Base-by-base conservation (phyloP, 371 early-diverging fungal species). In the Mortierella sp. region DNA sequence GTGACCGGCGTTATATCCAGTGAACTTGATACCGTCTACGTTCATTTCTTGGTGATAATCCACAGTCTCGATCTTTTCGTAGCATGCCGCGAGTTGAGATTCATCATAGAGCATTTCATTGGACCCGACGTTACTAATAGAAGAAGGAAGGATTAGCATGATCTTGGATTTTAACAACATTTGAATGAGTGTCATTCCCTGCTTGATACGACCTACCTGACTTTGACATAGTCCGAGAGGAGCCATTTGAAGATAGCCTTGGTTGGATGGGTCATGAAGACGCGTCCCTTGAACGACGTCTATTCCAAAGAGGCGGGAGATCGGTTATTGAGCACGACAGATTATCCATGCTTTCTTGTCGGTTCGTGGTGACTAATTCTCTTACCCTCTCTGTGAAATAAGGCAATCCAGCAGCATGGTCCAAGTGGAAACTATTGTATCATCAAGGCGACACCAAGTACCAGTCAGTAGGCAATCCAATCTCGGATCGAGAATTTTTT, bases 191-290 rank as follows among this genome's bases (percentile, higher is more conserved):
- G 13, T 50, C 50, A 14, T 29, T 50, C 50, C 13, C 29, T 28
- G 8, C 12, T 28, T 14, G 3, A 41, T 29, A 17, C 6, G 12
- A 41, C 28, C 9, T 85, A 91, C 89, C 93, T 95, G 49, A 98
- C 94, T 79, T 94, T 92, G 24, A 99, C 91, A 71, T 96, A 99
- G 85, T 99, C 99, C 29, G 95, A 91, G 24, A 99, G 81, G 41
- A 99, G 83, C 99, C 99, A 99, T 66, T 94, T 93, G 84, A 96
- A 98, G 66, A 99, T 99, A 29, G 99, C 98, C 78, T 98, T 96
- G 21, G 99, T 99, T 8, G 99, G 99, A 83, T 99, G 99, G 9
- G 99, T 99, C 99, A 99, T 99, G 78, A 95, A 99, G 0, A 99
- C 96, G 53, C 97, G 93, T n/a, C 99, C 99, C 63, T 92, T 90